Percentiles rank a stretch among this genome's conserved stretches.
phyloP scores from a whole-genome alignment of 2,329 filamentous ascomycete genomes.

The Diaporthe longicolla region DNA sequence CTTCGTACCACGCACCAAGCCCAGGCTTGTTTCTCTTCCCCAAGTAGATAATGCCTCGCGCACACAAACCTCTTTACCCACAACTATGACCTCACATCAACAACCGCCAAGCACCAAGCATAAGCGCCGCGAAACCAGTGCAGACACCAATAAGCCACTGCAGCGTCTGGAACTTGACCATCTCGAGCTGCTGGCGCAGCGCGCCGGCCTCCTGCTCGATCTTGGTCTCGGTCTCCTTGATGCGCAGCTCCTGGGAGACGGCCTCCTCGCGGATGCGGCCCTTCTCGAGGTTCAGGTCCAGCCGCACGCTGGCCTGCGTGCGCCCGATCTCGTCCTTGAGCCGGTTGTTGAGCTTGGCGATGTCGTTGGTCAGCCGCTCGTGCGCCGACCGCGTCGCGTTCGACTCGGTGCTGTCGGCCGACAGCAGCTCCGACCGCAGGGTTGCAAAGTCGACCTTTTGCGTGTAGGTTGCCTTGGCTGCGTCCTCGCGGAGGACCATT shows the following conservation, averaged over 20 bases:
- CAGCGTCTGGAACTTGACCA: constrained; percentile 97
- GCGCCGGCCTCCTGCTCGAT: constrained; percentile 98
- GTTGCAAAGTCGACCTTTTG: constrained; percentile 99
- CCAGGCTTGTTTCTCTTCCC: background rate
- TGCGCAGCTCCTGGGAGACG: constrained; percentile 95
- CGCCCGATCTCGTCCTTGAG: constrained; percentile 94
- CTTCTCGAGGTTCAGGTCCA: constrained; percentile 97
- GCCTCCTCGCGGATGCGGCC: constrained; percentile 96
- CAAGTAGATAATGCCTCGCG: background rate
- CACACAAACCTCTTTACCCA: background rate
- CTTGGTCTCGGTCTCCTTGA: constrained; percentile 98
- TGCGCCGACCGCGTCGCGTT: constrained; percentile 90
- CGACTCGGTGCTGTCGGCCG: constrained; percentile 91
- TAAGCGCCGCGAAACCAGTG: constrained; percentile 75
- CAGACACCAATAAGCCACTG: constrained; percentile 97
- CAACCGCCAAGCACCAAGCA: constrained; percentile 79
- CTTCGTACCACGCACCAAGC: background rate
- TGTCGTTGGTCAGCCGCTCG: constrained; percentile 92
- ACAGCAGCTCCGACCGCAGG: constrained; percentile 92
- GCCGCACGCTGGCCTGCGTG: constrained; percentile 90
- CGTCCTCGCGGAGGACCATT: constrained; percentile 97
- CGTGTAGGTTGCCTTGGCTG: constrained; percentile 82
- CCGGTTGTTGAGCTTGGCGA: constrained; percentile 91
- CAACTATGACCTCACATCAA: constrained; percentile 67
- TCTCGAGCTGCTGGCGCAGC: constrained; percentile 90